phyloP scores from a whole-genome alignment of 2,329 filamentous ascomycete species.

The Aureobasidium melanogenum region DNA sequence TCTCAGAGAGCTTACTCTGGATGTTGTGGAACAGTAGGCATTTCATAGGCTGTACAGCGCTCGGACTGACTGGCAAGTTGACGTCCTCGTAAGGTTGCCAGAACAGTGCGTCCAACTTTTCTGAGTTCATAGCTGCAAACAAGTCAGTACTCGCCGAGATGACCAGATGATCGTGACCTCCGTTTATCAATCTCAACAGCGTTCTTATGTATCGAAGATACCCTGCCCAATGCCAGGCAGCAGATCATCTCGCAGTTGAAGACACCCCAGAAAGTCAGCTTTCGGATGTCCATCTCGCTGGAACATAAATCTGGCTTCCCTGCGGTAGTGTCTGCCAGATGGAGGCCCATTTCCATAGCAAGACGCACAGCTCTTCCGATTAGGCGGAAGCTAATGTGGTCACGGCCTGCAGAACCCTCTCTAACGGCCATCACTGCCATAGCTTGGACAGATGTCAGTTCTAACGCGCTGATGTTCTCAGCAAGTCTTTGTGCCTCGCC shows the following conservation, averaged over 20 bases:
- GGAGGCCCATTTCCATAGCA: slow-evolving; percentile 62
- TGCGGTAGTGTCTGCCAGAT: slow-evolving; percentile 36
- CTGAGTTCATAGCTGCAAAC: neutral
- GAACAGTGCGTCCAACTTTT: slow-evolving; percentile 20
- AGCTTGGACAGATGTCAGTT: slow-evolving; percentile 63
- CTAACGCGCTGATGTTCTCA: slow-evolving; percentile 48
- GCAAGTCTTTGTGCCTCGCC: slow-evolving; percentile 57
- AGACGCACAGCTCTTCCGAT: slow-evolving; percentile 64
- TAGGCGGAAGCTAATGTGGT: slow-evolving; percentile 65
- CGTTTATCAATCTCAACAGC: slow-evolving; percentile 41
- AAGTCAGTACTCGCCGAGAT: neutral
- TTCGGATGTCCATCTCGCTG: slow-evolving; percentile 40
- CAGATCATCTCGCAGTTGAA: slow-evolving; percentile 43
- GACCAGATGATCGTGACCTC: slow-evolving; percentile 18
- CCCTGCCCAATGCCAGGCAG: slow-evolving; percentile 38
- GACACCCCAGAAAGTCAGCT: slow-evolving; percentile 45
- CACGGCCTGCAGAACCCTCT: slow-evolving; percentile 58
- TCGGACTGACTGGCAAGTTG: slow-evolving; percentile 41
- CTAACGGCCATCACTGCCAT: slow-evolving; percentile 67
- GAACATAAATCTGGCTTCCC: slow-evolving; percentile 25
- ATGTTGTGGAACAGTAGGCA: slow-evolving; percentile 34
- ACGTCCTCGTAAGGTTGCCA: slow-evolving; percentile 31
- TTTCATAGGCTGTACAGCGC: slow-evolving; percentile 59
- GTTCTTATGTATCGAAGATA: slow-evolving; percentile 38
- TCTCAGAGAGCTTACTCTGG: slow-evolving; percentile 63